Evolutionary conservation across 225 moss, liverwort and hornwort genomes (phyloP).

Genomic region (Marchantia paleacea): DNA sequence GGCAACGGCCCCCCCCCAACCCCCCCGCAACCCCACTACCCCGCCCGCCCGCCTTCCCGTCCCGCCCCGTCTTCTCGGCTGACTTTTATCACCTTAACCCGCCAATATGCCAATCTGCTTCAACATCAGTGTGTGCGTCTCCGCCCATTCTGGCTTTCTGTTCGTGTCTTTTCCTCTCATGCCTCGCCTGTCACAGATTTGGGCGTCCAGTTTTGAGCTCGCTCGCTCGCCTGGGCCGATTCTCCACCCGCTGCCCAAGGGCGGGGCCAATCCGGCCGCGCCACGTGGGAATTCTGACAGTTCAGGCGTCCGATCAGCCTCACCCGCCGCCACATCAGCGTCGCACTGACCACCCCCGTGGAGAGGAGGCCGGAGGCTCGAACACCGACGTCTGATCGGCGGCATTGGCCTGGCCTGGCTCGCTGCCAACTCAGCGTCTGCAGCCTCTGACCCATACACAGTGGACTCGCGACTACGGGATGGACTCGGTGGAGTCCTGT

Average conservation of each 20-base stretch:
- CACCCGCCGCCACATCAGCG: neutral
- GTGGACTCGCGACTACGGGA: neutral
- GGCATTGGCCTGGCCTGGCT: neutral
- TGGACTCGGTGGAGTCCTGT: neutral
- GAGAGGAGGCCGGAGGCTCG: too few relatives aligned
- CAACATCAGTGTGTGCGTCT: neutral
- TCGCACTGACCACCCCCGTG: neutral
- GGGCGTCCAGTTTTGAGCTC: neutral
- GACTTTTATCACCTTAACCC: neutral
- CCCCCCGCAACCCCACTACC: too few relatives aligned
- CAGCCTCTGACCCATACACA: neutral
- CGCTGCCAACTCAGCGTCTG: neutral
- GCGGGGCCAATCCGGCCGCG: neutral
- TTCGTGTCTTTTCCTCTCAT: conserved; percentile 2
- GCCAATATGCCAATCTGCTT: neutral
- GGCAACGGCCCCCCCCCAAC: too few relatives aligned
- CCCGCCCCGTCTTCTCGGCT: neutral
- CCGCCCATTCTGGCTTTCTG: neutral
- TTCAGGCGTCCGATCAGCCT: neutral
- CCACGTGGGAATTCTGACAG: neutral
- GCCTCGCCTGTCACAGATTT: neutral
- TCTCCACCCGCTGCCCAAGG: neutral
- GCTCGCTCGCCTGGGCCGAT: neutral
- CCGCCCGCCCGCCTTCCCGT: too few relatives aligned
- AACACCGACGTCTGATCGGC: too few relatives aligned